phyloP scores from a whole-genome alignment of 1,284 basidiomycete species.

The Leucoagaricus sp. region DNA sequence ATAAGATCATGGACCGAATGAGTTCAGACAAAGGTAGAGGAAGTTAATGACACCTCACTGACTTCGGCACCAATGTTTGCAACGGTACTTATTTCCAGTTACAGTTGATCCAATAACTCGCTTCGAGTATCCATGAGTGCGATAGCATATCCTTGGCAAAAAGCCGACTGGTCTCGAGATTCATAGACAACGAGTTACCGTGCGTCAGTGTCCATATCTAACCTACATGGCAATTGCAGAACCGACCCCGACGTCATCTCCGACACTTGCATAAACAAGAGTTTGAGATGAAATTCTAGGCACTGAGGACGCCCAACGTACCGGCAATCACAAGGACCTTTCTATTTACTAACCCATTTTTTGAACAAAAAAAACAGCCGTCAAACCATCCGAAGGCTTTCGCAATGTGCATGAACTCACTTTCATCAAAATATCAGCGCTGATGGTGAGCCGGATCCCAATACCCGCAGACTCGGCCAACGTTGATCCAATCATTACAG shows the following conservation, averaged over 20 bases:
- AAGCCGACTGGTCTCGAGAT: constrained; percentile 45
- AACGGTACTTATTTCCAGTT: constrained; percentile 50
- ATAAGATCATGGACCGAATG: not conserved
- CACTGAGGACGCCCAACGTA: too few relatives aligned
- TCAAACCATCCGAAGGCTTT: too few relatives aligned
- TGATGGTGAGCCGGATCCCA: too few relatives aligned
- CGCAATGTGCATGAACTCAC: too few relatives aligned
- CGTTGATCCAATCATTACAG: too few relatives aligned
- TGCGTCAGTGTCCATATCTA: not conserved
- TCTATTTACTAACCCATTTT: too few relatives aligned
- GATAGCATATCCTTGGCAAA: constrained; percentile 68
- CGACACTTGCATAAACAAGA: constrained; percentile 56
- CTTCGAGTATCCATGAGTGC: constrained; percentile 66
- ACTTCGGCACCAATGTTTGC: constrained; percentile 65
- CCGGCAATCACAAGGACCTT: too few relatives aligned
- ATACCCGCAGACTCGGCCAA: too few relatives aligned
- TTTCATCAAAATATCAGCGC: too few relatives aligned
- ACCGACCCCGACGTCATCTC: constrained; percentile 57
- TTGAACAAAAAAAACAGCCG: too few relatives aligned
- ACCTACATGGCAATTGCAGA: constrained; percentile 63
- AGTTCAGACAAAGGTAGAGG: too few relatives aligned
- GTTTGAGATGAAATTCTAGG: too few relatives aligned
- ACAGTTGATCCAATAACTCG: constrained; percentile 53
- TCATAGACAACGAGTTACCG: constrained; percentile 3
- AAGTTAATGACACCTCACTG: not conserved